phyloP scores from a whole-genome alignment of 495 filamentous ascomycete genomes.

The Hamigera avellanea region DNA sequence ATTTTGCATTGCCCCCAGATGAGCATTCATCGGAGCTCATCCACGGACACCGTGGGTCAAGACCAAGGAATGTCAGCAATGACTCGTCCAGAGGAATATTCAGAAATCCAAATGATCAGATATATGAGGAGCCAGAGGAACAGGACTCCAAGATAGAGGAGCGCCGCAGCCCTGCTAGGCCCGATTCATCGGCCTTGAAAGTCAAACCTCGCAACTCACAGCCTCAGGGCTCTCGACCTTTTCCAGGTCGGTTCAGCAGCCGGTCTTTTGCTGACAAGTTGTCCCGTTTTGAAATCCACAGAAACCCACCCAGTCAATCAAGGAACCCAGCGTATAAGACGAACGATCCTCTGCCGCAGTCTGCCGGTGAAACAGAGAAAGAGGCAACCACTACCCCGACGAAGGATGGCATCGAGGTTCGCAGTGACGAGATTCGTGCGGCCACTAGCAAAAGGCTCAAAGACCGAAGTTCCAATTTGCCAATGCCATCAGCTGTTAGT shows the following conservation, averaged over 20 bases:
- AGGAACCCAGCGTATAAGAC: constrained; percentile 60
- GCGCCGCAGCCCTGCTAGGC: constrained; percentile 21
- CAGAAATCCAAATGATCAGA: constrained; percentile 60
- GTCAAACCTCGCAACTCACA: constrained; percentile 46
- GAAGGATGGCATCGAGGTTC: constrained; percentile 70
- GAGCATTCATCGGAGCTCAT: constrained; percentile 5
- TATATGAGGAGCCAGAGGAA: constrained; percentile 73
- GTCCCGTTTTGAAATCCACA: constrained; percentile 61
- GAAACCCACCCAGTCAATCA: constrained; percentile 65
- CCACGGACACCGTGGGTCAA: constrained; percentile 9
- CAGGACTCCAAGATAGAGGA: constrained; percentile 18
- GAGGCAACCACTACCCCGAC: constrained; percentile 23
- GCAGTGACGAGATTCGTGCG: constrained; percentile 71
- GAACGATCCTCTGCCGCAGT: constrained; percentile 38
- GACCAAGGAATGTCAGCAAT: constrained; percentile 22
- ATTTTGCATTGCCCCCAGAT: constrained; percentile 28
- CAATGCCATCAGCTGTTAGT: constrained; percentile 77
- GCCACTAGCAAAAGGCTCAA: constrained; percentile 85
- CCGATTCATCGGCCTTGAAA: constrained; percentile 40
- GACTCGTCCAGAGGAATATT: constrained; percentile 35
- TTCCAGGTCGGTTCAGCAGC: constrained; percentile 27
- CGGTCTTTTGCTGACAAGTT: constrained; percentile 42
- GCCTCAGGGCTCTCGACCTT: constrained; percentile 36
- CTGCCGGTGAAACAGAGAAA: constrained; percentile 10
- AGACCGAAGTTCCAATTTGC: constrained; percentile 74